Conservation (phyloP, 495 filamentous ascomycete species). For the Chaetomium cochliodes region DNA sequence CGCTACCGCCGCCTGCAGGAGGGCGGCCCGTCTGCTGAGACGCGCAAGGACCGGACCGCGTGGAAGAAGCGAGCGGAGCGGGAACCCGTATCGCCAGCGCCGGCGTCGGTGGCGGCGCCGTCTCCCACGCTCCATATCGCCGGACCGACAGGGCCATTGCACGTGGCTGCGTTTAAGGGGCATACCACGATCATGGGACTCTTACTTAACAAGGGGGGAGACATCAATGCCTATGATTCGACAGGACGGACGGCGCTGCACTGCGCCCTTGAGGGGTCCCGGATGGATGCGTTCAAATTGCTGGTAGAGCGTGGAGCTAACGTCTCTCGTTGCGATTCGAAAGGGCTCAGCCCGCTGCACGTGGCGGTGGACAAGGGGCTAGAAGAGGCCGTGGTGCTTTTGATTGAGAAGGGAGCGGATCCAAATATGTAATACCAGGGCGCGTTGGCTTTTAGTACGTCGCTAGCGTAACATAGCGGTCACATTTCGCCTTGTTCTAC, state of each 20-base stretch:
- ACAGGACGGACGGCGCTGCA: slow-evolving; percentile 37
- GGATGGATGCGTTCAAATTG: slow-evolving; percentile 27
- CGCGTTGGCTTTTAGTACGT: no score
- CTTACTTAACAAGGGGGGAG: slow-evolving; percentile 35
- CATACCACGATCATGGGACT: slow-evolving; percentile 36
- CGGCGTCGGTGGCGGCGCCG: no score
- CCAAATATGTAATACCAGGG: slow-evolving; percentile 23
- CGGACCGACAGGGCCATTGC: slow-evolving; percentile 28
- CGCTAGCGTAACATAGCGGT: background rate
- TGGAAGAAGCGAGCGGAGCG: no score
- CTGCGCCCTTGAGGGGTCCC: slow-evolving; percentile 30
- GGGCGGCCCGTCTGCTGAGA: slow-evolving; percentile 22
- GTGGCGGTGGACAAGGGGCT: slow-evolving; percentile 34
- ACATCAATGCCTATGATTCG: slow-evolving; percentile 31
- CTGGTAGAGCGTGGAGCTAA: slow-evolving; percentile 28
- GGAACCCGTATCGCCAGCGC: no score
- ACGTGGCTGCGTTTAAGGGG: slow-evolving; percentile 34
- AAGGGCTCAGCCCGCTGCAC: slow-evolving; percentile 28
- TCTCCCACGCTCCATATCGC: no score
- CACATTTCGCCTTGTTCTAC: background rate
- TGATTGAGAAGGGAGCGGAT: slow-evolving; percentile 34
- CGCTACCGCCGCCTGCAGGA: slow-evolving; percentile 30
- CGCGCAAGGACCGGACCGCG: slow-evolving; percentile 27
- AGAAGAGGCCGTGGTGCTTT: slow-evolving; percentile 32
- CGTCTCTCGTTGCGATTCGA: slow-evolving; percentile 22